phyloP scores from a whole-genome alignment of 495 filamentous ascomycete genomes.

The Daldinia bambusicola region DNA sequence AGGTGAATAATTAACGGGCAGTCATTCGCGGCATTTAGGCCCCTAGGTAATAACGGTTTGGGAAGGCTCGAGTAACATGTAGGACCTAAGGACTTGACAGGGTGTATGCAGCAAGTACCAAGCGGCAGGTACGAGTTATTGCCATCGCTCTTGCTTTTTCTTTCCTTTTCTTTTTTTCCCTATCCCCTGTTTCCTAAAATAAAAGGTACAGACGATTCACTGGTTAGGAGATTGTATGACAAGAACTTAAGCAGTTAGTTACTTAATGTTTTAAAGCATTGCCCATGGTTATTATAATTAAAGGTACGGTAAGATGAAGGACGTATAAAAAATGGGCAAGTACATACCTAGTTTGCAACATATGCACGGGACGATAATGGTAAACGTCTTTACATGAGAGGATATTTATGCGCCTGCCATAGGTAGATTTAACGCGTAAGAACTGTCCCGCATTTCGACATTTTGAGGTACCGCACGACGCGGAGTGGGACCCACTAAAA shows the following conservation, averaged over 20 bases:
- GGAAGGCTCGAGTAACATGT: not conserved
- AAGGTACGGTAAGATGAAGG: not conserved
- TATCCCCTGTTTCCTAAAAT: not conserved
- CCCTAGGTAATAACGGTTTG: not conserved
- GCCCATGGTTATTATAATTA: not conserved
- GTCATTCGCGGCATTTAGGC: not conserved
- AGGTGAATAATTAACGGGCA: not conserved
- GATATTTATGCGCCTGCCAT: not conserved
- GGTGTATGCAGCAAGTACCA: not conserved
- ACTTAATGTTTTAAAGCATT: not conserved
- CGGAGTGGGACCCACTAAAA: not conserved
- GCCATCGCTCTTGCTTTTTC: not conserved
- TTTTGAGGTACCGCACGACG: not conserved
- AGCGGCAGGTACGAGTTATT: not conserved
- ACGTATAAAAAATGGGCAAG: not conserved
- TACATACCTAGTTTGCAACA: not conserved
- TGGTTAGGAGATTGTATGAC: not conserved
- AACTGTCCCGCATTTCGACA: not conserved
- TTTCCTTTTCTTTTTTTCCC: not conserved
- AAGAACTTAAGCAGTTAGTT: not conserved
- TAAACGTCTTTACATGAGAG: not conserved
- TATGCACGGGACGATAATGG: not conserved
- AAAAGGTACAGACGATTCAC: not conserved
- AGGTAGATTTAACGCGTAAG: not conserved
- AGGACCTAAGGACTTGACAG: not conserved